These are phyloP conservation scores for Pseudogymnoascus sp. DNA, from an alignment of 2,329 filamentous ascomycete species.

Conservation along the genomic window DNA sequence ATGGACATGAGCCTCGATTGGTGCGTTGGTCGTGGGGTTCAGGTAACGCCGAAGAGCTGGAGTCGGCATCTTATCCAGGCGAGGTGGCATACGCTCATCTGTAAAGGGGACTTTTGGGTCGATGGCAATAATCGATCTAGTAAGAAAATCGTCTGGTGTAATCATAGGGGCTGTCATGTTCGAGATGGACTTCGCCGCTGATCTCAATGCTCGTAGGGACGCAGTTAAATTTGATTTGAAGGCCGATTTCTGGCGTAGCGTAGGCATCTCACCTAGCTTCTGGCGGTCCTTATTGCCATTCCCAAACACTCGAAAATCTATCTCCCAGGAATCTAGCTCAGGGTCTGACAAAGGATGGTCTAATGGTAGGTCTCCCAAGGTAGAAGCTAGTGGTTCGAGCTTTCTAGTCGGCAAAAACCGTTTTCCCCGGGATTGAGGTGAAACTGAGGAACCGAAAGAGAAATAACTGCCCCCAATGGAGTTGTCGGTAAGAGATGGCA, in stretches of 20 bases:
- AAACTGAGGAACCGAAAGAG: constrained; percentile 19
- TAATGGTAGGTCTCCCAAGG: constrained; percentile 38
- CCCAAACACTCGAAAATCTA: constrained; percentile 42
- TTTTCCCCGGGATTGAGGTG: constrained; percentile 29
- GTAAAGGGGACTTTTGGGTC: constrained; percentile 58
- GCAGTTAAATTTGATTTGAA: constrained; percentile 64
- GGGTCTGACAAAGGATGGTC: constrained; percentile 42
- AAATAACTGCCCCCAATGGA: constrained; percentile 32
- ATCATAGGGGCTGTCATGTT: constrained; percentile 54
- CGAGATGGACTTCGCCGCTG: constrained; percentile 55
- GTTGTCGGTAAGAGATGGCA: constrained; percentile 47
- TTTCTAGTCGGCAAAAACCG: constrained; percentile 38
- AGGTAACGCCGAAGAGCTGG: constrained; percentile 58
- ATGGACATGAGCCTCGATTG: constrained; percentile 33
- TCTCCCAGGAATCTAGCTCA: constrained; percentile 33
- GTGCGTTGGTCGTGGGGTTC: constrained; percentile 49
- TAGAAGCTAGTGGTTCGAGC: constrained; percentile 47
- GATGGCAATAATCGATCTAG: constrained; percentile 58
- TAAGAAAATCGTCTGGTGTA: constrained; percentile 57
- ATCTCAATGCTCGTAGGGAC: constrained; percentile 46
- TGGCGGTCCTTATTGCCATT: constrained; percentile 10
- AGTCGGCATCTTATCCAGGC: constrained; percentile 54
- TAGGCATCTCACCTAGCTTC: constrained; percentile 6
- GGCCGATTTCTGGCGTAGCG: constrained; percentile 30
- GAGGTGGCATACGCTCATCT: constrained; percentile 56